Evolutionary conservation across 2,329 filamentous ascomycete species (phyloP), one percentile per base, ranked within the genome.

Genomic region (Pseudogymnoascus sp.): DNA sequence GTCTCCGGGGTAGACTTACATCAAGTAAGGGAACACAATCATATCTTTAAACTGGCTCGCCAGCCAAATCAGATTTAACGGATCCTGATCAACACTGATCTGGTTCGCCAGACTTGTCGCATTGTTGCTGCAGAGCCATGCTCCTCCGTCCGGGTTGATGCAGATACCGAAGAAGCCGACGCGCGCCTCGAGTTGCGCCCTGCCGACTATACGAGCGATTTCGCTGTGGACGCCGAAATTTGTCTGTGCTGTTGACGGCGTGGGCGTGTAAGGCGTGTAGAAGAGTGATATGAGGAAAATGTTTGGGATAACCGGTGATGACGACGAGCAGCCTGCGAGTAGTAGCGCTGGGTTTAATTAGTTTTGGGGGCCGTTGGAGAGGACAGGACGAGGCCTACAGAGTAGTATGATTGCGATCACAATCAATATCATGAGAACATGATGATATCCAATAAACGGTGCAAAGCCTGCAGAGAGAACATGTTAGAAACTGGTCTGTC

Each of bases 271-370:
- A 66, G 84, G 82, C 75, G 96, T 81, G 80, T 74, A 99, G 84
- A 96, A 97, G 72, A 99, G 85, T n/a, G 93, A 96, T 68, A 99
- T 90, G 69, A 99, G 86, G 83, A 97, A 99, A 77, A 99, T 97
- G 73, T 88, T 87, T 26, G 95, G 95, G 70, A 99, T 63, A 26
- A 96, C 81, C 1, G 93, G 95, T 61, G 93, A 97, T 42, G 93
- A 96, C 9, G 93, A 60, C 2, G 59, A 60, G 23, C 95, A 99
- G 71, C 95, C 95, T 72, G 95, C 93, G 69, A 99, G 82, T 71
- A 99, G 80, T 67, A 99, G 85, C 70, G 95, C 93, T 97, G 71
- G 63, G 37, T 35, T 62, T 42, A 19, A 67, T 68, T 62, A 69
- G 67, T 17, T 15, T 37, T 61, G 26, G 53, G n/a, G 33, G 3